Conservation (phyloP, 441 rosid genomes). For the Syzygium syzygioides region DNA sequence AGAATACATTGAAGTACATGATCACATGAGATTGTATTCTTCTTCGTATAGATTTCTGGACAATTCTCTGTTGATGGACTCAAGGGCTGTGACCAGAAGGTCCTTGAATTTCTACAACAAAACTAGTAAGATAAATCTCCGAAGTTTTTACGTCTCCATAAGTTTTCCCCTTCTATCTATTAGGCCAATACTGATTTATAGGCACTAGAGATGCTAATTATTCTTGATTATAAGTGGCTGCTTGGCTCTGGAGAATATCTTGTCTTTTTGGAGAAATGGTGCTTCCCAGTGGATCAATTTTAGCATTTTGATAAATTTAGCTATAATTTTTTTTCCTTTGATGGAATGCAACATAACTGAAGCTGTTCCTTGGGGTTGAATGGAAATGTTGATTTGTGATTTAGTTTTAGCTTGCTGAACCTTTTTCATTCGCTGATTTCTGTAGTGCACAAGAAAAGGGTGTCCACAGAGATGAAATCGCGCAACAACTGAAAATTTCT, state of each 20-base stretch:
- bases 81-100: slow-evolving; percentile 69
- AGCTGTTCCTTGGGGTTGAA: neutral
- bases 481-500: slow-evolving; percentile 66
- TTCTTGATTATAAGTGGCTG: neutral
- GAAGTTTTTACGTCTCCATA: neutral
- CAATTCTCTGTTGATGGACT: slow-evolving; percentile 51
- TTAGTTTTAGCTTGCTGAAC: neutral
- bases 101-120: slow-evolving; percentile 71
- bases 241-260: neutral
- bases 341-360: neutral
- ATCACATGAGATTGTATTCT: neutral
- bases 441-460: slow-evolving; percentile 80
- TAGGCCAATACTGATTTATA: neutral
- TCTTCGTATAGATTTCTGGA: slow-evolving; percentile 26
- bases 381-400: neutral
- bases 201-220: neutral
- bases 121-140: slow-evolving; percentile 50
- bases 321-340: neutral
- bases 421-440: neutral
- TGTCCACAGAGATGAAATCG: slow-evolving; percentile 67
- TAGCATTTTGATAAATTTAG: neutral
- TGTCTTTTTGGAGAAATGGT: neutral
- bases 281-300: neutral
- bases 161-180: neutral
- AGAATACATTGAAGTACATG: neutral